Evolutionary conservation across 2,329 filamentous ascomycete genomes (phyloP).

Genomic region (Fusarium buharicum): DNA sequence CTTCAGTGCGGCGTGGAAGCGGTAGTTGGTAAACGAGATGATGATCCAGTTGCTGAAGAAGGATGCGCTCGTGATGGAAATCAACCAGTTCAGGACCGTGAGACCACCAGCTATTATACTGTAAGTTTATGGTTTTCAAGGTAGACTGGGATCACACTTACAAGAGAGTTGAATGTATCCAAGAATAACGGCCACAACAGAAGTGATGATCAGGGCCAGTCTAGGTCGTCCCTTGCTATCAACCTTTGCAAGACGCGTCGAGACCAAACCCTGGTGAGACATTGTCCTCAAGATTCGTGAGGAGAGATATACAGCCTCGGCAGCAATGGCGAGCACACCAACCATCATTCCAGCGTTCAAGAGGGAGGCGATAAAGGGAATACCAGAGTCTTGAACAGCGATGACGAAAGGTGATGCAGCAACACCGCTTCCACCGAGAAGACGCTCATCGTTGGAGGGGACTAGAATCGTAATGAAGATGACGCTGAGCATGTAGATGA

Average conservation of each 20-base stretch:
- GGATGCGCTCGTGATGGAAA: conserved; percentile 33
- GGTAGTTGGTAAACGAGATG: conserved; percentile 30
- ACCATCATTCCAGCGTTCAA: conserved; percentile 41
- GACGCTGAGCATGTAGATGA: conserved; percentile 37
- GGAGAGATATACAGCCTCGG: conserved; percentile 28
- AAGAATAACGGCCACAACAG: conserved; percentile 6
- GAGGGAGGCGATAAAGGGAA: conserved; percentile 28
- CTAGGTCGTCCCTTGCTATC: conserved; percentile 21
- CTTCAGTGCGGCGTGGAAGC: conserved; percentile 27
- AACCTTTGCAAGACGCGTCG: conserved; percentile 11
- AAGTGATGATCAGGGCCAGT: conserved; percentile 20
- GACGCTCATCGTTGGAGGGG: conserved; percentile 26
- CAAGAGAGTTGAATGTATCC: conserved; percentile 26
- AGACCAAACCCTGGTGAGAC: conserved; percentile 25
- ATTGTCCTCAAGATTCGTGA: conserved; percentile 32
- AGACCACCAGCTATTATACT: conserved; percentile 7
- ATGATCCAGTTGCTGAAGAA: conserved; percentile 39
- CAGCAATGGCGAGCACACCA: conserved; percentile 29
- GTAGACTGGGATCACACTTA: not conserved
- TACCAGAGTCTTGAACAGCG: conserved; percentile 21
- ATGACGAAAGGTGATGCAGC: conserved; percentile 36
- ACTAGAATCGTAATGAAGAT: conserved; percentile 35
- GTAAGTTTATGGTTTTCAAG: not conserved
- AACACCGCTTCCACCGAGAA: conserved; percentile 26
- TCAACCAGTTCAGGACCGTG: conserved; percentile 28